A percentile compares a stretch with the other conserved stretches of the same genome.
Evolutionary conservation across 257 asterid genomes (phyloP).

Genomic region (Handroanthus guayacan): DNA sequence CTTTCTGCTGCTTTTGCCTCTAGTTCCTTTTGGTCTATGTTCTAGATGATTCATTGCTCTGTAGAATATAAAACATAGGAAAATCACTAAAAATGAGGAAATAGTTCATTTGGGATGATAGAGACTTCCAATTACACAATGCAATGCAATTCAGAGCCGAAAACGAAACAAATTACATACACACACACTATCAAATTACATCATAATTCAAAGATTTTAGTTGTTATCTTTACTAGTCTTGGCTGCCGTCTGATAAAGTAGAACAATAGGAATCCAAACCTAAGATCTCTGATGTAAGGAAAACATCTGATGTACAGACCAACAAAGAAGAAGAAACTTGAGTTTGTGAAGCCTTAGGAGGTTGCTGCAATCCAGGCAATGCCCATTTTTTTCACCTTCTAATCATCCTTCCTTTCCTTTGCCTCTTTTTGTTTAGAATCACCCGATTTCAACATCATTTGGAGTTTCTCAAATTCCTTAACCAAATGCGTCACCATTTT

Average conservation of each 20-base stretch:
- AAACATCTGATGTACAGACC: conserved; percentile 62
- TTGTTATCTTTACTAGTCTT: conserved; percentile 41
- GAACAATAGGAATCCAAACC: conserved; percentile 58
- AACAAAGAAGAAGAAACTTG: conserved; percentile 57
- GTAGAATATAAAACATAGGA: conserved; percentile 27
- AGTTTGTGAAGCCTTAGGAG: conserved; percentile 38
- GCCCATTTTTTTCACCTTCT: conserved; percentile 54
- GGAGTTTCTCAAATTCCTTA: conserved; percentile 78
- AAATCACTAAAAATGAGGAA: conserved; percentile 21
- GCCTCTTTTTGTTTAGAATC: conserved; percentile 48
- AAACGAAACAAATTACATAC: conserved; percentile 5
- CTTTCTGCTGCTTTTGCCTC: conserved; percentile 62
- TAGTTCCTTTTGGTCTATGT: conserved; percentile 47
- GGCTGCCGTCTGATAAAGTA: conserved; percentile 64
- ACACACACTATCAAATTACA: background rate
- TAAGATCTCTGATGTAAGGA: conserved; percentile 76
- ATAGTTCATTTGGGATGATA: conserved; percentile 1
- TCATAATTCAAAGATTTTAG: conserved; percentile 11
- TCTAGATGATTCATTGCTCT: conserved; percentile 73
- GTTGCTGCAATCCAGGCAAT: conserved; percentile 61
- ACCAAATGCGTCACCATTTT: conserved; percentile 68
- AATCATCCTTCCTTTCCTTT: conserved; percentile 40
- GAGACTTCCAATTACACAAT: conserved; percentile 28
- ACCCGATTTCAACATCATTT: conserved; percentile 43
- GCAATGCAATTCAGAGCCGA: conserved; percentile 31